Conservation (phyloP, 2,329 filamentous ascomycete species). For the Fusarium sp. region DNA sequence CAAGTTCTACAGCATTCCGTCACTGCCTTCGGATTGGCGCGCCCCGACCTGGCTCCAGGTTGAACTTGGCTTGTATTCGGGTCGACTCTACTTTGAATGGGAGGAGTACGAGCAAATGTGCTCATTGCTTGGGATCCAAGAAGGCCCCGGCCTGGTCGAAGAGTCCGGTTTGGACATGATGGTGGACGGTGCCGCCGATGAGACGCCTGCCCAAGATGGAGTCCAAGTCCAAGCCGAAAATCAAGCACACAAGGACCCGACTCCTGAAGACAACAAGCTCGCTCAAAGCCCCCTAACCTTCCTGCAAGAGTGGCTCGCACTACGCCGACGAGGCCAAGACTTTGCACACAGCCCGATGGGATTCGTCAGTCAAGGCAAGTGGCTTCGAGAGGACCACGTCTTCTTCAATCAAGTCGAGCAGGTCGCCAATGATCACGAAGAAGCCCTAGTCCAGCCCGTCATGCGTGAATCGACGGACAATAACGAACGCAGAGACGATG, state of each 20-base stretch:
- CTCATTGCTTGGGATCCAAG: constrained; percentile 47
- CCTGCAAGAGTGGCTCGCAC: constrained; percentile 67
- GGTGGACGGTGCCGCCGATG: background rate
- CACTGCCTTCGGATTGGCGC: constrained; percentile 57
- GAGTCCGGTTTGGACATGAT: background rate
- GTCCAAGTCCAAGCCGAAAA: background rate
- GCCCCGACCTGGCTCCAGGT: constrained; percentile 65
- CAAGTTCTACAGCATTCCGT: constrained; percentile 64
- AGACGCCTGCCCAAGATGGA: background rate
- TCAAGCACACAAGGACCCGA: background rate
- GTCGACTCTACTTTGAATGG: constrained; percentile 70
- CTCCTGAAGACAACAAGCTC: constrained; percentile 10
- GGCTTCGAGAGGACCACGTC: constrained; percentile 58
- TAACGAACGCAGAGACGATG: constrained; percentile 16
- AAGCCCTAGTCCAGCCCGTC: constrained; percentile 15
- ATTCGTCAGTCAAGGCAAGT: constrained; percentile 64
- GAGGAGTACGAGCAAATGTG: constrained; percentile 56
- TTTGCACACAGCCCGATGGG: constrained; percentile 71
- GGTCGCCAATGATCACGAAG: background rate
- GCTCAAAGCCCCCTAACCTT: constrained; percentile 55
- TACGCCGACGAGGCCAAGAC: constrained; percentile 67
- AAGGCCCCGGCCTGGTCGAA: background rate
- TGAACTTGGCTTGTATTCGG: constrained; percentile 71
- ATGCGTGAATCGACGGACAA: constrained; percentile 1
- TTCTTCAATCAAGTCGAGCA: constrained; percentile 58